Conservation (phyloP, 257 asterid species). For the Gentiana straminea region DNA sequence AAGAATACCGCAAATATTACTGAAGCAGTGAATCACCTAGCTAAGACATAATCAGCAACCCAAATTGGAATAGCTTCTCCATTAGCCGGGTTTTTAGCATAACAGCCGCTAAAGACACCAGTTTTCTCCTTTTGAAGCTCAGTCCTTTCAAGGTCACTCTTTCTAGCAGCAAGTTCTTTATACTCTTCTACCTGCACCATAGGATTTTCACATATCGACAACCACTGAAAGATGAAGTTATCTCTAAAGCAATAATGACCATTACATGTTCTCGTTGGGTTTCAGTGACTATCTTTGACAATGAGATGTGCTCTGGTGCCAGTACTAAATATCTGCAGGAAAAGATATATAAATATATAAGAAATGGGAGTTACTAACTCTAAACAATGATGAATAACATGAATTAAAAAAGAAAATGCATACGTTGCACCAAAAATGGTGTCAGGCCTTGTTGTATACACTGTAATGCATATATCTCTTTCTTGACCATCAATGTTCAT, state of each 20-base stretch:
- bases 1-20: constrained; percentile 7
- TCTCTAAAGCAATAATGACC: constrained; percentile 15
- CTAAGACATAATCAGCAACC: constrained; percentile 97
- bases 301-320: constrained; percentile 78
- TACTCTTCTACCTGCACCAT: constrained; percentile 73
- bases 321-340: constrained; percentile 69
- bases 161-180: constrained; percentile 72
- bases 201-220: constrained; percentile 10
- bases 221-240: constrained; percentile 7
- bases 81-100: constrained; percentile 87
- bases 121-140: constrained; percentile 95
- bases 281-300: constrained; percentile 59
- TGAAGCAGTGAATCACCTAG: constrained; percentile 40
- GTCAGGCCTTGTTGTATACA: constrained; percentile 95
- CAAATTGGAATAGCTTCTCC: constrained; percentile 81
- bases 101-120: constrained; percentile 86
- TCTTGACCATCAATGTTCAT: constrained; percentile 33
- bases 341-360: constrained; percentile 16
- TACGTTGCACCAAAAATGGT: constrained; percentile 99
- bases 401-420: constrained; percentile 13
- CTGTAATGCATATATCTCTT: constrained; percentile 44
- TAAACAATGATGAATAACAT: constrained; percentile 7
- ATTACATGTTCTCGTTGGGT: constrained; percentile 53
- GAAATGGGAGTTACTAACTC: constrained; percentile 6
- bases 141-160: constrained; percentile 97